A percentile compares a stretch with the other conserved stretches of the same genome.
Evolutionary conservation across 371 early-diverging fungal genomes (phyloP).

Genomic region (Haplosporangium sp.): DNA sequence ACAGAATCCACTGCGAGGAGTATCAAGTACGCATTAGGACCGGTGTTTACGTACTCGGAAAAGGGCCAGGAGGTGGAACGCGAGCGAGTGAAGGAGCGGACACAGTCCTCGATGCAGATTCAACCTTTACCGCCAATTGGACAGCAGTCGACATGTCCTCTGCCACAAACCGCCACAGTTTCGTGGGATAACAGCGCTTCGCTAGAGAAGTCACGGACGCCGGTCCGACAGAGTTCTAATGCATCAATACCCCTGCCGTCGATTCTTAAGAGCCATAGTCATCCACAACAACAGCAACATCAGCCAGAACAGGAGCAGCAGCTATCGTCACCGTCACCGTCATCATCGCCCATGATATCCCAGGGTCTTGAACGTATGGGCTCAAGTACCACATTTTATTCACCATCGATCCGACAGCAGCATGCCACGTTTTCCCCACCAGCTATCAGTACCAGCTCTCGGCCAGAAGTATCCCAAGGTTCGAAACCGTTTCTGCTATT

Average conservation of each 20-base stretch:
- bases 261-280: conserved; percentile 3
- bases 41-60: conserved; percentile 39
- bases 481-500: conserved; percentile 37
- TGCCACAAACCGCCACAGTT: not conserved
- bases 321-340: conserved; percentile 2
- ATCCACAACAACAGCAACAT: not conserved
- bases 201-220: not conserved
- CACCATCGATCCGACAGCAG: not conserved
- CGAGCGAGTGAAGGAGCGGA: conserved; percentile 4
- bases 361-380: conserved; percentile 1
- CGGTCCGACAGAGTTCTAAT: conserved; percentile 4
- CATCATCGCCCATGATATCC: conserved; percentile 1
- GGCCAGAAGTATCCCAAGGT: not conserved
- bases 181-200: conserved; percentile 15
- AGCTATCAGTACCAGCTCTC: not conserved
- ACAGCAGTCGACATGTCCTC: not conserved
- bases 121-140: not conserved
- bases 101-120: conserved; percentile 16
- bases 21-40: conserved; percentile 30
- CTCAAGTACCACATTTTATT: conserved; percentile 8
- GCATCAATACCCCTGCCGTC: conserved; percentile 1
- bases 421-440: not conserved
- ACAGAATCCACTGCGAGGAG: conserved; percentile 6
- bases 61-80: conserved; percentile 28
- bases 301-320: not conserved